Evolutionary conservation across 306 rosid genomes (phyloP), one percentile per base, ranked within the genome.

Genomic region (Prinsepia uniflora): DNA sequence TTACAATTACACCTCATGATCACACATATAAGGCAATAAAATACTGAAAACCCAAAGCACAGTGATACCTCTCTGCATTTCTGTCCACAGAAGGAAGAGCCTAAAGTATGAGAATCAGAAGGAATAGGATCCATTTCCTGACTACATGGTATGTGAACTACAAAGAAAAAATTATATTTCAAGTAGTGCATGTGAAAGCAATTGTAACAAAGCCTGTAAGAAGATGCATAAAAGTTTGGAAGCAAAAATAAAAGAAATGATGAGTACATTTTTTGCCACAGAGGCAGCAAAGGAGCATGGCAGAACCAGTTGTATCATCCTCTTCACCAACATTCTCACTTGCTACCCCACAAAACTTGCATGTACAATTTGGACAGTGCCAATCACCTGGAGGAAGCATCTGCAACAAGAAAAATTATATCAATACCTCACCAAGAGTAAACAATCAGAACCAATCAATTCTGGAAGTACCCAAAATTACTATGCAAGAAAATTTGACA

Each of bases 301-400:
- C 85, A 80, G 78, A 19, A 63, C 49, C 81, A 68, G 74, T 55
- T 56, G 74, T 56, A 64, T 66, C 77, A 58, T 81, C 87, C 73
- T 72, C 90, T 9, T 82, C 77, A 48, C 71, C 59, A 76, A 48
- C 71, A 73, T 43, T 71, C 68, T 63, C 86, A 72, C 76, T 65
- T 67, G 88, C 96, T 19, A 77, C 50, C 71, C 90, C 92, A 83
- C 99, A 94, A 79, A 78, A 81, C 80, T 89, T 91, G 84, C 99
- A 94, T 24, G 87, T 85, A 76, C 99, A 95, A 76, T 95, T 91
- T 67, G 96, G 93, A 76, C 99, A 95, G 72, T 80, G 90, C 99
- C 99, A 95, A 62, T 95, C 99, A 65, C 96, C 99, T 0, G 85
- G 84, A 30, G 99, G 97, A 77, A 86, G 97, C 87, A 84, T 87